Evolutionary conservation across 495 filamentous ascomycete species (phyloP).

Genomic region (Talaromyces adpressus): DNA sequence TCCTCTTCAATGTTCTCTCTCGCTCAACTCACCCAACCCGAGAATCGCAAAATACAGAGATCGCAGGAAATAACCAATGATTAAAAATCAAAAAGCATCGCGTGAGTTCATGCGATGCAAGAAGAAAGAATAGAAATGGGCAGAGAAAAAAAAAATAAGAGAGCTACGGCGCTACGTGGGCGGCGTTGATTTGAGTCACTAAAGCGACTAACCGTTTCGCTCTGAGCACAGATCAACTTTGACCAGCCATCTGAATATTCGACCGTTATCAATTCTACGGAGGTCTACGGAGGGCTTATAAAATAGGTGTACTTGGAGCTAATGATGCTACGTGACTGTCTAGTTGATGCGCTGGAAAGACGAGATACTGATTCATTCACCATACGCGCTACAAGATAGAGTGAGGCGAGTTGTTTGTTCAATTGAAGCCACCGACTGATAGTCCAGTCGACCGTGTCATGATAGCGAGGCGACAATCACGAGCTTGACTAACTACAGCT

Average conservation of each 20-base stretch:
- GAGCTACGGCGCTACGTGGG: conserved; percentile 1
- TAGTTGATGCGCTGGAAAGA: background rate
- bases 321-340: background rate
- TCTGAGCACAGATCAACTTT: conserved; percentile 3
- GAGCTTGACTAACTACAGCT: background rate
- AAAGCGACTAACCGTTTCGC: background rate
- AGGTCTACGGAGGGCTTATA: background rate
- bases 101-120: conserved; percentile 1
- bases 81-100: background rate
- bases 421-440: background rate
- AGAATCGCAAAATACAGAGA: background rate
- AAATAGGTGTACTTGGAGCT: background rate
- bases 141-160: background rate
- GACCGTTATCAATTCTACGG: background rate
- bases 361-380: background rate
- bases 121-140: background rate
- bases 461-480: background rate
- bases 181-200: conserved; percentile 1
- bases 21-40: background rate
- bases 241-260: background rate
- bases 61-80: background rate
- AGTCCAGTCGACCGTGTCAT: background rate
- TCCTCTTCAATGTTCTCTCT: background rate
- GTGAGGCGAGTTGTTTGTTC: background rate
- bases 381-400: background rate